Conservation (phyloP, 2,329 filamentous ascomycete genomes). For the Diaporthe sp. region DNA sequence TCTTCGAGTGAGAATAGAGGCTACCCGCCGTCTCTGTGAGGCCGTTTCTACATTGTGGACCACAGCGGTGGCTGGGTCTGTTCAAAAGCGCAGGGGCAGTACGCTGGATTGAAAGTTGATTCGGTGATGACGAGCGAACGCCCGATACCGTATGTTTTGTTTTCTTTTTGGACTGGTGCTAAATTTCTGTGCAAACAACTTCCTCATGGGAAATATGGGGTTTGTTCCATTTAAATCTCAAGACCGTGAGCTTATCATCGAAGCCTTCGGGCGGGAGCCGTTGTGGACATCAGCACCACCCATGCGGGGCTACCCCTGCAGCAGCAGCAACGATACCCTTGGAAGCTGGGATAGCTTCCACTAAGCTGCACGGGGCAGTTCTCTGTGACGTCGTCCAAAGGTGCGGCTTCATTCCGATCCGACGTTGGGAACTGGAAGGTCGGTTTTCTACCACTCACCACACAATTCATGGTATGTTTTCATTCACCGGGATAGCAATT, state of each 20-base stretch:
- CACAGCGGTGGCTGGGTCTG: too few relatives aligned
- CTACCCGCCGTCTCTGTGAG: too few relatives aligned
- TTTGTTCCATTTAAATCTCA: background rate
- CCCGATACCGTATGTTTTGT: too few relatives aligned
- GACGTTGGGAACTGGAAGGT: background rate
- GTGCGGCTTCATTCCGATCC: background rate
- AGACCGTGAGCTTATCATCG: background rate
- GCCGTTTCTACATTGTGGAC: too few relatives aligned
- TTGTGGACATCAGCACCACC: background rate
- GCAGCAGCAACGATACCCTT: background rate
- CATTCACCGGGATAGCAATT: background rate
- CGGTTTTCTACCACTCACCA: background rate
- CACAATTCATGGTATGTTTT: background rate
- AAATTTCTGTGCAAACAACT: too few relatives aligned
- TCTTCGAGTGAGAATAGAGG: too few relatives aligned
- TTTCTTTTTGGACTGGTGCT: too few relatives aligned
- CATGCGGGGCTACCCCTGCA: background rate
- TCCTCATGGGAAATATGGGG: background rate
- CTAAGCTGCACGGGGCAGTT: background rate
- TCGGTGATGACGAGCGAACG: too few relatives aligned
- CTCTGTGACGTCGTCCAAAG: constrained; percentile 20
- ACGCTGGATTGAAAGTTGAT: too few relatives aligned
- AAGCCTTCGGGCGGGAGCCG: background rate
- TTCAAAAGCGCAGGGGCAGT: too few relatives aligned
- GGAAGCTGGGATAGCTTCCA: background rate